Conservation (phyloP, 495 filamentous ascomycete species). For the Penicillium antarcticum region DNA sequence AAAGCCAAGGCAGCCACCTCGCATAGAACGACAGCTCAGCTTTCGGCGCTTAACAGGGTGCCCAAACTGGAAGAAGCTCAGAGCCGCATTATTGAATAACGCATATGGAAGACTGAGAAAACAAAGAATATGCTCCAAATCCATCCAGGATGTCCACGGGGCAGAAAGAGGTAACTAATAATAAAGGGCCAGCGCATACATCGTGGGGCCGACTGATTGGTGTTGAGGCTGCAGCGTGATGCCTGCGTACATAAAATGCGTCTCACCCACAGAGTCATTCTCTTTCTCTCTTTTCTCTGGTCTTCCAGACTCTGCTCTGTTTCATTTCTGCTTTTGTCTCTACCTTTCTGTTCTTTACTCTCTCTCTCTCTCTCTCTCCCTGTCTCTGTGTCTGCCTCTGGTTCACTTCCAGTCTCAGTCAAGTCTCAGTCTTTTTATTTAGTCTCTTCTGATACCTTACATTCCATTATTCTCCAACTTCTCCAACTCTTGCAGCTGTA, state of each 20-base stretch:
- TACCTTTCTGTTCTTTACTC: background rate
- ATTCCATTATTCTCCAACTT: background rate
- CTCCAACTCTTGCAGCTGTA: constrained; percentile 9
- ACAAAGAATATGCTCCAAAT: too few species aligned
- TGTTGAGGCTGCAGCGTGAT: constrained; percentile 4
- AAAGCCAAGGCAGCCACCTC: too few species aligned
- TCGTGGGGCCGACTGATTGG: constrained; percentile 10
- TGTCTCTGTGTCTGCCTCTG: background rate
- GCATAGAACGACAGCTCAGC: too few species aligned
- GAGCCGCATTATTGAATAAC: too few species aligned
- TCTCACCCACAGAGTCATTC: constrained; percentile 11
- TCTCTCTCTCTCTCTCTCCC: background rate
- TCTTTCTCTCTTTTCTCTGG: constrained; percentile 1
- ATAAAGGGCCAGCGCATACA: background rate
- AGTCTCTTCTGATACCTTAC: too few species aligned
- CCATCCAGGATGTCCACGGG: too few species aligned
- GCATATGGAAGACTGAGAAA: too few species aligned
- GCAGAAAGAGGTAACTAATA: background rate
- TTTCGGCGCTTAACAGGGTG: too few species aligned
- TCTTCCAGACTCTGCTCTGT: background rate
- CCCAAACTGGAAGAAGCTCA: too few species aligned
- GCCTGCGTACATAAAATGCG: constrained; percentile 4
- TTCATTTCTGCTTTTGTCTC: background rate
- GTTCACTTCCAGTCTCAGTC: background rate
- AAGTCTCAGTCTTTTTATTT: too few species aligned